Evolutionary conservation across 2,329 filamentous ascomycete genomes (phyloP).

Genomic region (Aciculosporium take): DNA sequence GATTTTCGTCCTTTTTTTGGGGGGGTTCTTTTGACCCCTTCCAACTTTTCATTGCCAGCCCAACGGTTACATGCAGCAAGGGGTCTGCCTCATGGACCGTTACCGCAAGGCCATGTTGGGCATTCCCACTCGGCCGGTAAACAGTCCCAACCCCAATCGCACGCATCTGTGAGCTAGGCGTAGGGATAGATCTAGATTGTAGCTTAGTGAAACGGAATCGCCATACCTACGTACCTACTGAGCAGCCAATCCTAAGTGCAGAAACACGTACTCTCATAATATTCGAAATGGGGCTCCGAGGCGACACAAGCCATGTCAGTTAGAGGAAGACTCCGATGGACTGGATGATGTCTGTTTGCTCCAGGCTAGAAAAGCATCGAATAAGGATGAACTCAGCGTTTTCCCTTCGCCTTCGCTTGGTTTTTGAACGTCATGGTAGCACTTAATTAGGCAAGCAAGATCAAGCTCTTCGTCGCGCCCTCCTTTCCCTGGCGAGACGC

Average conservation of each 20-base stretch:
- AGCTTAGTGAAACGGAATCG: not conserved
- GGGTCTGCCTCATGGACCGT: not conserved
- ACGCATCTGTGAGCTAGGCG: not conserved
- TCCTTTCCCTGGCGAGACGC: not conserved
- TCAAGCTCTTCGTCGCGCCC: not conserved
- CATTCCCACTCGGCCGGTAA: conserved; percentile 4
- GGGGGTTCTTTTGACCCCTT: not conserved
- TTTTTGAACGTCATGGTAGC: not conserved
- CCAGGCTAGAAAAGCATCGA: not conserved
- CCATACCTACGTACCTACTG: not conserved
- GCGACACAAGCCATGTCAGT: conserved; percentile 2
- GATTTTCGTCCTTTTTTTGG: too few species aligned
- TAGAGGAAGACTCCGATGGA: conserved; percentile 1
- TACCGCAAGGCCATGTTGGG: conserved; percentile 1
- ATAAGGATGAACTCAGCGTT: not conserved
- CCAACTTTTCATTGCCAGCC: not conserved
- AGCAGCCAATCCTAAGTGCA: not conserved
- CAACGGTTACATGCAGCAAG: conserved; percentile 3
- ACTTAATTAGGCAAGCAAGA: not conserved
- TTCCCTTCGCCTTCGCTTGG: conserved; percentile 1
- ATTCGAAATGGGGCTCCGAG: not conserved
- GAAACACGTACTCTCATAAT: not conserved
- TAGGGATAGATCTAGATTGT: not conserved
- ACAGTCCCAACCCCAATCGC: not conserved
- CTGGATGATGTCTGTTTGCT: conserved; percentile 1